Evolutionary conservation across 257 asterid genomes (phyloP).

Genomic region (Solanum rostratum): DNA sequence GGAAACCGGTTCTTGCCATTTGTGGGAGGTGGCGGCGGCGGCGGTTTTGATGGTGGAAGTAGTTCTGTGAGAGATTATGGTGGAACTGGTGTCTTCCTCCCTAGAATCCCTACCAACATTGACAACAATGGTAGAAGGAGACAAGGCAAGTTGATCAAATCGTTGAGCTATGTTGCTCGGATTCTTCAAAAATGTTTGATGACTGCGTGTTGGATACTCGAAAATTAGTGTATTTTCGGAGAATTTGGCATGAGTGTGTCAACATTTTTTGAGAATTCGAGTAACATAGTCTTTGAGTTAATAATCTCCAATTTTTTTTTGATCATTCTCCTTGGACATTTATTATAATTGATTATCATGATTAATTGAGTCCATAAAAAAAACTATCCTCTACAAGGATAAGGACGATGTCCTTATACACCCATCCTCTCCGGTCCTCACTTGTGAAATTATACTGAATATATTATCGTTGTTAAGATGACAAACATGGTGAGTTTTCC

Average conservation of each 20-base stretch:
- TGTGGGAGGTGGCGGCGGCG: background rate
- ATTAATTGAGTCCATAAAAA: background rate
- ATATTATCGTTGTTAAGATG: background rate
- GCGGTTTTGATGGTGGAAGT: background rate
- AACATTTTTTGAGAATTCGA: background rate
- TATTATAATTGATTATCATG: background rate
- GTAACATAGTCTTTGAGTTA: background rate
- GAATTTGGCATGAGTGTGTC: rapidly evolving
- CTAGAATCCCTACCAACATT: background rate
- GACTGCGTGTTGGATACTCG: background rate
- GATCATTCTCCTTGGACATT: background rate
- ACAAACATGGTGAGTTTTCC: background rate
- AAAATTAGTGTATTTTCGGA: too few relatives aligned
- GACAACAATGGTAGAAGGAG: background rate
- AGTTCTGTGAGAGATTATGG: conserved; percentile 4
- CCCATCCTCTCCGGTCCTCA: too few relatives aligned
- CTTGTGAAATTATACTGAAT: background rate
- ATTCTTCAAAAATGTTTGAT: background rate
- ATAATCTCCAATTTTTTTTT: too few relatives aligned
- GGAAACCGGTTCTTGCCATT: background rate
- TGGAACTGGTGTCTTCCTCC: conserved; percentile 23
- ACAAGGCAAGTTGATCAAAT: background rate
- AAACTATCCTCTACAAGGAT: too few relatives aligned
- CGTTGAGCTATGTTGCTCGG: background rate
- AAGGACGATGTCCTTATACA: too few relatives aligned